Base-by-base conservation (phyloP, 2,329 filamentous ascomycete genomes). In the Ceratocystis cacaofunesta region DNA sequence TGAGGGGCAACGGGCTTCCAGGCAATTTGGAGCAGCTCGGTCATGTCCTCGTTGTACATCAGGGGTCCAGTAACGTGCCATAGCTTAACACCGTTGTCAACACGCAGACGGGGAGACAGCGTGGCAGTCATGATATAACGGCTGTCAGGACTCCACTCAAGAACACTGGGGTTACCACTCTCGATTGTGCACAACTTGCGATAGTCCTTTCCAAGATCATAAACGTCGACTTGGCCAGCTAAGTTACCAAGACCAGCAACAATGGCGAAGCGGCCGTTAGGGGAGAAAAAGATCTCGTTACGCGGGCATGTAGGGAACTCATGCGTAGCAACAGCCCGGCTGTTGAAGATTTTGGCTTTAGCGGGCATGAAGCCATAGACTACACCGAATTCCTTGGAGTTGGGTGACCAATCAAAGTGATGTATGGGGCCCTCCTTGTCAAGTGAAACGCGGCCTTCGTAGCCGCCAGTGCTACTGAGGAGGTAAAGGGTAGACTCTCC, bases 301-400 rank as follows among this genome's bases (percentile, higher is more conserved):
- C 94, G 87, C 12, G 94, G 94, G 2, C 81, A 87, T 64, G 96
- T 82, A 63, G 90, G 85, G 77, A 99, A 96, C 67, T 82, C 89
- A 76, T 96, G 90, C 66, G 87, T 88, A 22, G 88, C 81, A 67
- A 91, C 83, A 68, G 89, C 94, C 69, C 90, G 87, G 71, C 88
- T 84, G 75, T 96, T 96, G 83, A 97, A 99, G 70, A 99, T 94
- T 70, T 92, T 96, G 2, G 92, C 94, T 82, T 97, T 97, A 65
- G 94, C 90, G n/a, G 94, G 94, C 91, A 96, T 97, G 76, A 90
- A 97, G 68, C 94, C 94, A 74, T 99, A 99, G 17, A 96, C 87
- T 41, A 99, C 94, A 73, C 91, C 92, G 72, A 99, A 99, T 76
- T 97, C 92, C 78, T 91, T 95, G 71, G 91, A 95, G 76, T 94